These are phyloP conservation scores for Zanthoxylum bungeanum DNA, from an alignment of 345 rosid genomes.

Conservation along the genomic window DNA sequence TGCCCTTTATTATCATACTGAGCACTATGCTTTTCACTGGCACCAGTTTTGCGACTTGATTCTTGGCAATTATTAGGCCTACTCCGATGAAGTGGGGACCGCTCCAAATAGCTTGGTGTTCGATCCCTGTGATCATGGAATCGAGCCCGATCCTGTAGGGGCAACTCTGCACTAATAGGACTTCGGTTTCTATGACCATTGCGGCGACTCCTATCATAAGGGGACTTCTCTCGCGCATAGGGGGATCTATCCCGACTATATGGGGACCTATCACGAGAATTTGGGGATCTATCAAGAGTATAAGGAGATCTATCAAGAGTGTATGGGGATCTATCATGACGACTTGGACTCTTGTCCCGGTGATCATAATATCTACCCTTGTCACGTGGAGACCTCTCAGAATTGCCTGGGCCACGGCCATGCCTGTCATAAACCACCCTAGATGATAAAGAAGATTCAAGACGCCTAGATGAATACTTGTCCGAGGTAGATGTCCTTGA, in stretches of 20 bases:
- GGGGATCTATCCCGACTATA: constrained; percentile 45
- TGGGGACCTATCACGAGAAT: constrained; percentile 31
- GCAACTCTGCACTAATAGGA: constrained; percentile 64
- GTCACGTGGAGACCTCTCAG: constrained; percentile 75
- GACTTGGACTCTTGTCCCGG: constrained; percentile 65
- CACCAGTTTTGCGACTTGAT: constrained; percentile 53
- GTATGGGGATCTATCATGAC: constrained; percentile 50
- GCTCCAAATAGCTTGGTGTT: constrained; percentile 55
- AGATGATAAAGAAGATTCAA: constrained; percentile 62
- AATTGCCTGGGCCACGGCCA: constrained; percentile 68
- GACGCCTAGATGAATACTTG: constrained; percentile 70
- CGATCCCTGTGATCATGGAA: constrained; percentile 63
- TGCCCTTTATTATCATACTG: constrained; percentile 42
- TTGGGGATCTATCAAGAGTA: constrained; percentile 31
- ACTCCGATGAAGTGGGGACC: constrained; percentile 56
- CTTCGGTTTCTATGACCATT: constrained; percentile 74
- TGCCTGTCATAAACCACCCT: constrained; percentile 72
- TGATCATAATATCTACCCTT: constrained; percentile 59
- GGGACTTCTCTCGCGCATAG: constrained; percentile 59
- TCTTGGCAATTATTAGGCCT: constrained; percentile 47
- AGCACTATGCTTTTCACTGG: constrained; percentile 56
- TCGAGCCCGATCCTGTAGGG: constrained; percentile 54
- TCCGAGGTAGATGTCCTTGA: constrained; percentile 56
- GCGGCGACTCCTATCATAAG: constrained; percentile 62
- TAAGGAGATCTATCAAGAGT: constrained; percentile 30